Base-by-base conservation (phyloP, 495 filamentous ascomycete genomes). In the Trichoderma parareesei region DNA sequence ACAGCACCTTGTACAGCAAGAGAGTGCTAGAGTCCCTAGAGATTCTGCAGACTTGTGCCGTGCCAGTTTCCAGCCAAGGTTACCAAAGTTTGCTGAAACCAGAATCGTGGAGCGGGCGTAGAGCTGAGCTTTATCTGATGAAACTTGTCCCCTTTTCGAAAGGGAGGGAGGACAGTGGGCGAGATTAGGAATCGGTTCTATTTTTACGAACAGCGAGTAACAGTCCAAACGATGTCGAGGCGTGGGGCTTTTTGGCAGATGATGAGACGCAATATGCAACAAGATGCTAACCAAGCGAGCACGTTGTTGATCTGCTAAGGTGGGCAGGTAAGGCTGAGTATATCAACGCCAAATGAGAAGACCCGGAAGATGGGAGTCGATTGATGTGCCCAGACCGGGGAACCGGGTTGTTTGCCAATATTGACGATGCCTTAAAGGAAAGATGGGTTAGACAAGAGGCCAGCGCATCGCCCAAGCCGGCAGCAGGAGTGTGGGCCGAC, bases 401-500 rank as follows among this genome's bases (percentile, higher is more conserved):
- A 38, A 6, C 53, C 53, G 53, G 53, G 14, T 37, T 57, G 14
- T 57, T 14, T 37, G 27, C 53, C 27, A 57, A 27, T 27, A 37
- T 9, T 33, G 53, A 35, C 18, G 27, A 57, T 57, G 37, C 53
- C 10, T 57, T 20, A 57, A 57, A 57, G 53, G 53, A 57, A 27
- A 37, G 37, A 35, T 35, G 33, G 53, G 53, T 57, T 35, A 57
- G 53, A 57, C 53, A 57, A 57, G 53, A 57, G 27, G 53, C 10
- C 53, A 57, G 27, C 53, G 18, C 33, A 38, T 57, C 37, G 33
- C 33, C 53, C 27, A 35, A 13, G 53, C 53, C 53, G 18, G 53
- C n/a, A 55, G 48, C 48, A 55, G 18, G 53, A 57, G 53, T 57
- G 53, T 57, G 53, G 53, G 53, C 53, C 53, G 53, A 57, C 53